These are phyloP conservation scores for Phytophthora cryptogea DNA, from an alignment of 352 stramenopile genomes.

Conservation along the genomic window DNA sequence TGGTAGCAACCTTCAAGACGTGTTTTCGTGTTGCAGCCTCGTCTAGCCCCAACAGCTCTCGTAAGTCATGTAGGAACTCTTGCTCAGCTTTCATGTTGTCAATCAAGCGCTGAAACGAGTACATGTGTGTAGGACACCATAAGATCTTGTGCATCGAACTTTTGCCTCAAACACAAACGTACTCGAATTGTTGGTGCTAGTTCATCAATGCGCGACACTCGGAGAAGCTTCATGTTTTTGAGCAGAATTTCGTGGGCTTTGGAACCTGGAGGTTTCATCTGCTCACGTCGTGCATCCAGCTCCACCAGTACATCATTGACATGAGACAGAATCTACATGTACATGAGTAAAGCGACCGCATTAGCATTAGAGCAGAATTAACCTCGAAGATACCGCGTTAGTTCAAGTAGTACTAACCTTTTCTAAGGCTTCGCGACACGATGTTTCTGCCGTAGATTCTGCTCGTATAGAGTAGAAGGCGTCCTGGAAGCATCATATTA, in stretches of 20 bases:
- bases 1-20: conserved; percentile 33
- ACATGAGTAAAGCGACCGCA: background rate
- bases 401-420: conserved; percentile 14
- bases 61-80: conserved; percentile 33
- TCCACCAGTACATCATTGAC: conserved; percentile 50
- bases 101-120: conserved; percentile 35
- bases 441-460: conserved; percentile 9
- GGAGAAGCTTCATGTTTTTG: conserved; percentile 48
- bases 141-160: background rate
- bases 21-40: conserved; percentile 33
- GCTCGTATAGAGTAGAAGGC: conserved; percentile 19
- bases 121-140: background rate
- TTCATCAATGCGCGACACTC: conserved; percentile 39
- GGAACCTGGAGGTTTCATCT: conserved; percentile 53
- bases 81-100: conserved; percentile 41
- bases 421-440: conserved; percentile 29
- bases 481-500: conserved; percentile 11
- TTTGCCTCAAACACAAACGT: conserved; percentile 1
- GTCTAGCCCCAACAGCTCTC: conserved; percentile 46
- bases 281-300: conserved; percentile 45
- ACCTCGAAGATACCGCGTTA: background rate
- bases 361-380: background rate
- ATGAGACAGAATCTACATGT: conserved; percentile 36
- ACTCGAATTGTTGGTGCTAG: conserved; percentile 40
- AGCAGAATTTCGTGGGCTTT: conserved; percentile 43